Conservation (phyloP, 352 stramenopile genomes). For the Globisporangium uncinulatum region DNA sequence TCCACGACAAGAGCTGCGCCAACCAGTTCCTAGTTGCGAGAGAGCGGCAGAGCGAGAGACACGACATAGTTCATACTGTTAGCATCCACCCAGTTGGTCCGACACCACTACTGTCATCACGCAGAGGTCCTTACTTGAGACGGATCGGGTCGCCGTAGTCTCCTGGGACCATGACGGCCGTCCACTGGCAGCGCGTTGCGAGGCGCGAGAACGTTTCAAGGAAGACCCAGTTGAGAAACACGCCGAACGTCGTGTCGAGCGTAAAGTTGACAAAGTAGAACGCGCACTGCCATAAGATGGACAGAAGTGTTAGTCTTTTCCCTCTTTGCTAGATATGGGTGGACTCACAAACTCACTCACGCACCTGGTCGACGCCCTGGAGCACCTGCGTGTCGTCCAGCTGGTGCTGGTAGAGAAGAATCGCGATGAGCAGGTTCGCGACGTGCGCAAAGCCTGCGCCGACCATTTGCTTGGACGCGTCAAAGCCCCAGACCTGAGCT, state of each 20-base stretch:
- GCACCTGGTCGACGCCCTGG: conserved; percentile 49
- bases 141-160: conserved; percentile 78
- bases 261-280: conserved; percentile 90
- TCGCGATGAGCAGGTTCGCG: conserved; percentile 82
- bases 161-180: conserved; percentile 49
- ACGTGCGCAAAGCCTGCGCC: conserved; percentile 80
- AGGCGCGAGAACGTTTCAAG: conserved; percentile 50
- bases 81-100: neutral
- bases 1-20: conserved; percentile 71
- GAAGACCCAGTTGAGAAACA: conserved; percentile 81
- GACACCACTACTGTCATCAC: neutral
- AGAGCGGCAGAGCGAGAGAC: too few relatives aligned
- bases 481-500: conserved; percentile 71
- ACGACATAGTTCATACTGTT: neutral
- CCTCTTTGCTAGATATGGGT: neutral
- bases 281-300: conserved; percentile 40
- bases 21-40: conserved; percentile 73
- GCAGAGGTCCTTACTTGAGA: conserved; percentile 15
- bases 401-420: conserved; percentile 62
- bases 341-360: neutral
- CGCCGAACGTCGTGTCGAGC: conserved; percentile 78
- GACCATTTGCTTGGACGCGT: conserved; percentile 84
- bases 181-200: conserved; percentile 52
- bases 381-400: conserved; percentile 13
- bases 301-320: neutral